phyloP scores from a whole-genome alignment of 495 filamentous ascomycete genomes.

The Friedmanniomyces endolithicus region DNA sequence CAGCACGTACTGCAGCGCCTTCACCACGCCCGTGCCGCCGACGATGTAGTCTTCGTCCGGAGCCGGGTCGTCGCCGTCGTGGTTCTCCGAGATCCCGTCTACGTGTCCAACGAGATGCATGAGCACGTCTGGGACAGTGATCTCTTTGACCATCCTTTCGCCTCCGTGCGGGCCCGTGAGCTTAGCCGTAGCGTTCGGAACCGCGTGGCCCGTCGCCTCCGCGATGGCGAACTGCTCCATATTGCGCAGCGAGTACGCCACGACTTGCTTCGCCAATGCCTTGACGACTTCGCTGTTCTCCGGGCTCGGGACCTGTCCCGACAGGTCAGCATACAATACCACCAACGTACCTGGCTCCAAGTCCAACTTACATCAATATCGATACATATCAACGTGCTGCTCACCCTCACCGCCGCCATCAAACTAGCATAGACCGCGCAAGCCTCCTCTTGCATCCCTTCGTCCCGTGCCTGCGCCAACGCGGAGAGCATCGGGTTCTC shows the following conservation, averaged over 20 bases:
- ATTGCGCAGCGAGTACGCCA: conserved; percentile 86
- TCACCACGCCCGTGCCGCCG: conserved; percentile 87
- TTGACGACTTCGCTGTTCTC: conserved; percentile 80
- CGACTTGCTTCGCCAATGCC: conserved; percentile 81
- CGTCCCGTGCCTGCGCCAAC: conserved; percentile 55
- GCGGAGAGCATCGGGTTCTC: conserved; percentile 64
- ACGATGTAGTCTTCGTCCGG: conserved; percentile 93
- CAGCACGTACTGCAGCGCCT: conserved; percentile 74
- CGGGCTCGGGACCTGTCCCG: conserved; percentile 45
- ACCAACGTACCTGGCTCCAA: neutral
- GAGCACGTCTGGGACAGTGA: conserved; percentile 51
- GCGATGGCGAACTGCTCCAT: conserved; percentile 53
- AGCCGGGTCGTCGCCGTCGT: conserved; percentile 57
- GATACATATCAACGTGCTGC: conserved; percentile 68
- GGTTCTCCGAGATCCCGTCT: conserved; percentile 40
- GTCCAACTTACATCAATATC: conserved; percentile 56
- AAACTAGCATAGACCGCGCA: conserved; percentile 88
- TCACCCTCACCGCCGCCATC: conserved; percentile 77
- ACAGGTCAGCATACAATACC: neutral
- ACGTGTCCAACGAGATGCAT: conserved; percentile 49
- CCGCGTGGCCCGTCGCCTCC: conserved; percentile 26
- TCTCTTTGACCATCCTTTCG: conserved; percentile 38
- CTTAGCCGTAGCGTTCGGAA: conserved; percentile 30
- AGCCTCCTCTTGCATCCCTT: conserved; percentile 67
- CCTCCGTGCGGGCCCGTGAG: conserved; percentile 31